These are phyloP conservation scores for Penicillium alfredii DNA, from an alignment of 495 filamentous ascomycete species.

Conservation along the genomic window DNA sequence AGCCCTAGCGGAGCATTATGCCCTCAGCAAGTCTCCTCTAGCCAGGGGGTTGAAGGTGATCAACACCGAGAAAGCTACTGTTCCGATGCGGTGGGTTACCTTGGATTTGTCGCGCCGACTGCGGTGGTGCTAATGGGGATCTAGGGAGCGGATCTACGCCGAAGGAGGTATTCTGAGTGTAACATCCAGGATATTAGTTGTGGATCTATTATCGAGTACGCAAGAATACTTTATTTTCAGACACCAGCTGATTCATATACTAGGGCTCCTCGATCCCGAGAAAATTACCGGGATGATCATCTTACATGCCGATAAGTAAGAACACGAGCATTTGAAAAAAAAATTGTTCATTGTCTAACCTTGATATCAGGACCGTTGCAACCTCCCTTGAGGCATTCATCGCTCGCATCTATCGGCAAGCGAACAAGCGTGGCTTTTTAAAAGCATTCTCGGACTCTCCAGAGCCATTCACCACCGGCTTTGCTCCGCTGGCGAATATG, in stretches of 20 bases:
- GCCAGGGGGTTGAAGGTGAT: constrained; percentile 83
- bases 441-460: constrained; percentile 96
- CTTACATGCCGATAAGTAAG: constrained; percentile 75
- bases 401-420: constrained; percentile 83
- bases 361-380: constrained; percentile 56
- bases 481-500: constrained; percentile 83
- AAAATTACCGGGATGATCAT: constrained; percentile 84
- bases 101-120: neutral
- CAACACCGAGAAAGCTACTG: constrained; percentile 88
- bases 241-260: constrained; percentile 13
- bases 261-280: constrained; percentile 67
- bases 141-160: constrained; percentile 80
- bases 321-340: neutral
- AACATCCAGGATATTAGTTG: constrained; percentile 89
- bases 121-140: constrained; percentile 14
- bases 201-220: constrained; percentile 77
- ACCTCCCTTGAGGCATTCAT: constrained; percentile 95
- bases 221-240: neutral
- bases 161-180: constrained; percentile 91
- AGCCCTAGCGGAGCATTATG: constrained; percentile 89
- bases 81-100: constrained; percentile 53
- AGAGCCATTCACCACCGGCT: constrained; percentile 85
- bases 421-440: constrained; percentile 86
- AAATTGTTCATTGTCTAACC: neutral
- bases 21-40: constrained; percentile 67